A percentile compares a stretch with the other conserved stretches of the same genome.
These are phyloP conservation scores for Neocatenulostroma microsporum DNA, from an alignment of 2,329 filamentous ascomycete genomes.

Conservation along the genomic window DNA sequence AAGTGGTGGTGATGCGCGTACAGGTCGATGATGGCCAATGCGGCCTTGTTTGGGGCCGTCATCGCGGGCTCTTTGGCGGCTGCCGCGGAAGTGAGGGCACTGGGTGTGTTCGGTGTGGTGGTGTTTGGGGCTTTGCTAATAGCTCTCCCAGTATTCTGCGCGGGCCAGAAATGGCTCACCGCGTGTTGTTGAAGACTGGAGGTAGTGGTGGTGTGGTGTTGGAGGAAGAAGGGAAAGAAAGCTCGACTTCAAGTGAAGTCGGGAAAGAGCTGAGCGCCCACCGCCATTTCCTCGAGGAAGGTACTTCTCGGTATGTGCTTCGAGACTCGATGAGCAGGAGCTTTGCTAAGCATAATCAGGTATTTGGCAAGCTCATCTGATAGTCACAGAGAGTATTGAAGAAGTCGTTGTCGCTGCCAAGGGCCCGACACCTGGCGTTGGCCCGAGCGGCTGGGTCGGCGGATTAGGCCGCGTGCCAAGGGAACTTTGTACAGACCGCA, in stretches of 20 bases:
- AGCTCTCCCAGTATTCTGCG: neutral
- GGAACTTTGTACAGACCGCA: too few species aligned
- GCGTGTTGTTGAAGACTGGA: neutral
- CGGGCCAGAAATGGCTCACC: conserved; percentile 2
- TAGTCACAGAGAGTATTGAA: neutral
- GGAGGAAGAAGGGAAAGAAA: neutral
- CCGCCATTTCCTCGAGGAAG: neutral
- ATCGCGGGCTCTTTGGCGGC: neutral
- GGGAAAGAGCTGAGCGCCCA: neutral
- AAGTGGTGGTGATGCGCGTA: too few species aligned
- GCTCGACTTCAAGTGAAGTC: too few species aligned
- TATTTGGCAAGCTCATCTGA: conserved; percentile 1
- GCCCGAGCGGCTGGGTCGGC: too few species aligned
- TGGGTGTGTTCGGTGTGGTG: neutral
- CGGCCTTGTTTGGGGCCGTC: conserved; percentile 1
- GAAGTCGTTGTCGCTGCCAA: conserved; percentile 1
- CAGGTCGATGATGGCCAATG: conserved; percentile 7
- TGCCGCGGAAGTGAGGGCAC: too few species aligned
- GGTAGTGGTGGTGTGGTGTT: neutral
- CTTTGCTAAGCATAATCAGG: neutral
- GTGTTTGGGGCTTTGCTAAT: neutral
- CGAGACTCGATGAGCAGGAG: neutral
- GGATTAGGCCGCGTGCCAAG: too few species aligned
- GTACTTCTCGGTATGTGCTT: neutral
- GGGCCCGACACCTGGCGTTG: too few species aligned